A percentile compares a stretch with the other conserved stretches of the same genome.
Conservation (phyloP, 1,284 basidiomycete species). For the Rhodotorula mucilaginosa region DNA sequence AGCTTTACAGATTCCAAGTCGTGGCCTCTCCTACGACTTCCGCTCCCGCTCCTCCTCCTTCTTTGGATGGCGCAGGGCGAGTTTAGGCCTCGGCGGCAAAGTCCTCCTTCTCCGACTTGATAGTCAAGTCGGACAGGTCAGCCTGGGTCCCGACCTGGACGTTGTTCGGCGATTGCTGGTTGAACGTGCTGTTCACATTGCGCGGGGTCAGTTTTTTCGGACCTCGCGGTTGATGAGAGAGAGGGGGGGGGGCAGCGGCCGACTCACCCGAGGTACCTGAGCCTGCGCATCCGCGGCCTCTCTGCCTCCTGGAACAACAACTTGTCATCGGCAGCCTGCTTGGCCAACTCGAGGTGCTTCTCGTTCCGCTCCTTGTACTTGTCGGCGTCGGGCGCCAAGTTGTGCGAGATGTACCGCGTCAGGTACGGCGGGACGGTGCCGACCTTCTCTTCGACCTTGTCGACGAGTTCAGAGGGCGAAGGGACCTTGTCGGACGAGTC, state of each 20-base stretch:
- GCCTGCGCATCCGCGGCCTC: slow-evolving; percentile 47
- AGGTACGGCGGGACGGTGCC: slow-evolving; percentile 42
- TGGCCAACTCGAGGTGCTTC: slow-evolving; percentile 51
- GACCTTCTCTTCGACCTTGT: slow-evolving; percentile 18
- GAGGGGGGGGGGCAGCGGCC: background rate
- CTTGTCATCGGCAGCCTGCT: slow-evolving; percentile 50
- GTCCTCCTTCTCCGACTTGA: slow-evolving; percentile 48
- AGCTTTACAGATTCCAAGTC: background rate
- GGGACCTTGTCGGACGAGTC: background rate
- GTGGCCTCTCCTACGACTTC: background rate
- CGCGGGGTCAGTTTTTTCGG: too few relatives aligned
- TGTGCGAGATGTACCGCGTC: slow-evolving; percentile 48
- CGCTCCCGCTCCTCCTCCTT: background rate
- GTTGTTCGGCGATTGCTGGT: slow-evolving; percentile 47
- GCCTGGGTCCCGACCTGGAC: slow-evolving; percentile 50
- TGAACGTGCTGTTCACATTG: slow-evolving; percentile 46
- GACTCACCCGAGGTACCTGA: slow-evolving; percentile 50
- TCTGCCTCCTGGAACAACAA: slow-evolving; percentile 54
- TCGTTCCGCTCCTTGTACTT: slow-evolving; percentile 46
- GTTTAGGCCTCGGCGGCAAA: slow-evolving; percentile 17
- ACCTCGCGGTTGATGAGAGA: too few relatives aligned
- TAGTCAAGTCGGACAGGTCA: slow-evolving; percentile 50
- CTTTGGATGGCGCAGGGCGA: too few relatives aligned
- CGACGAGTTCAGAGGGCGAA: slow-evolving; percentile 34
- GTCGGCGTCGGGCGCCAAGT: slow-evolving; percentile 45